Base-by-base conservation (phyloP, 2,329 filamentous ascomycete species). In the Nemania serpens region DNA sequence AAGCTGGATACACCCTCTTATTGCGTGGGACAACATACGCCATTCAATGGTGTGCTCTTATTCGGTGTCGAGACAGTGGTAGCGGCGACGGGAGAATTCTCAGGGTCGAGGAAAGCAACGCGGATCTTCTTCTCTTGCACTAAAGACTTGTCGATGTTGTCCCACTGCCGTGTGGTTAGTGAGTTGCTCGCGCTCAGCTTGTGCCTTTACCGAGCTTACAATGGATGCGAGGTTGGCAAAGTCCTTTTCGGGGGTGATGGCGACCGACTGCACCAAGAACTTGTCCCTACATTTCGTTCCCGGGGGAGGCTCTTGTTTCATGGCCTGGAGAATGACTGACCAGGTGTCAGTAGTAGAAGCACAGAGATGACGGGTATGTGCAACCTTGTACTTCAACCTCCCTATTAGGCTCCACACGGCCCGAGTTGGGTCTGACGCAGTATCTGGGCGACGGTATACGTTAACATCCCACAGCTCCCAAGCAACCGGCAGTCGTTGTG, bases 91-190 rank as follows among this genome's bases (percentile, higher is more conserved):
- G 75, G 70, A 10, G 68, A 60, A 58, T 83, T 83, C 51, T 86
- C 84, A 10, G 89, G 82, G 49, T 90, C 77, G 43, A 97, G 82
- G 83, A 94, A 99, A 68, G 84, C 84, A 66, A 99, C 95, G 48
- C 94, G 88, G 69, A 99, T 99, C 83, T 98, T 99, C 81, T 89
- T 91, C 82, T 99, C 95, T 71, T 93, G 87, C 61, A 99, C 89
- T 20, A 85, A 82, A 13, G 84, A 82, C 79, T 96, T 98, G 59
- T 91, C 84, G 10, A 81, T 95, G 81, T 74, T 90, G 81, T 85
- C 86, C 87, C 93, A 96, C 90, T 95, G 70, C 61, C 68, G 50
- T 36, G 57, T 20, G 55, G 69, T 73, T 62, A 71, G 67, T 63
- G 70, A 54, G 70, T 67, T 63, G 69, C 57, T 58, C 20, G 36